Conservation (phyloP, 2,329 filamentous ascomycete species). For the Chaetomium olivaceum region DNA sequence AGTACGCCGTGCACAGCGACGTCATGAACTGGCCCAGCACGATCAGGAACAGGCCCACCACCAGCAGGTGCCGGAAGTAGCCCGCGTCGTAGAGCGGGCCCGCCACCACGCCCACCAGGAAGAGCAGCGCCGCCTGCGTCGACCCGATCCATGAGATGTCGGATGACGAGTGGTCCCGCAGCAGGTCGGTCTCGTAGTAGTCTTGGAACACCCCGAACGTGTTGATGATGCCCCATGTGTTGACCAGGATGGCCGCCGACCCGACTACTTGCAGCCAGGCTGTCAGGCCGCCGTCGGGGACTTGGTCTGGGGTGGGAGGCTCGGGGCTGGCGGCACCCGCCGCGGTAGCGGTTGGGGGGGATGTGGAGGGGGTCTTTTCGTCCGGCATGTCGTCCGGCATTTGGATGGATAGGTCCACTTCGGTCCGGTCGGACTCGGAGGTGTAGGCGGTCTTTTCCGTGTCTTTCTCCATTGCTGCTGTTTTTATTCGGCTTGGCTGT, state of each 20-base stretch:
- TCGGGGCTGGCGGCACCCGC: neutral
- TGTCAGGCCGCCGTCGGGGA: conserved; percentile 40
- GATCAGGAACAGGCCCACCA: conserved; percentile 44
- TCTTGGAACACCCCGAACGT: conserved; percentile 50
- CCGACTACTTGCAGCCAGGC: conserved; percentile 47
- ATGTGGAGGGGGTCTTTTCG: neutral
- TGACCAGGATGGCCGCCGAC: conserved; percentile 40
- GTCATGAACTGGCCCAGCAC: conserved; percentile 51
- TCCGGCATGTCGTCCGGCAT: conserved; percentile 2
- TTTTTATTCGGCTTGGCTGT: neutral
- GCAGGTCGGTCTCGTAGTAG: conserved; percentile 44
- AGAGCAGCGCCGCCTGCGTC: conserved; percentile 49
- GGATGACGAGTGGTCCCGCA: conserved; percentile 39
- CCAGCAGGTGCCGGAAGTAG: conserved; percentile 45
- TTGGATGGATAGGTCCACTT: conserved; percentile 13
- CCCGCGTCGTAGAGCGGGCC: conserved; percentile 53
- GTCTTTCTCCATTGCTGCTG: conserved; percentile 19
- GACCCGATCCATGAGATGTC: conserved; percentile 50
- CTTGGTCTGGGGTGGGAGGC: neutral
- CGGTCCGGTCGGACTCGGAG: conserved; percentile 27
- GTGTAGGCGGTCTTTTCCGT: conserved; percentile 14
- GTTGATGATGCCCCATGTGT: conserved; percentile 46
- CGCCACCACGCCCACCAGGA: conserved; percentile 44
- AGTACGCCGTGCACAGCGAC: conserved; percentile 42
- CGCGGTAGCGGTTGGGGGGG: neutral